Base-by-base conservation (phyloP, 2,329 filamentous ascomycete species). In the Scolecobasidium constrictum region DNA sequence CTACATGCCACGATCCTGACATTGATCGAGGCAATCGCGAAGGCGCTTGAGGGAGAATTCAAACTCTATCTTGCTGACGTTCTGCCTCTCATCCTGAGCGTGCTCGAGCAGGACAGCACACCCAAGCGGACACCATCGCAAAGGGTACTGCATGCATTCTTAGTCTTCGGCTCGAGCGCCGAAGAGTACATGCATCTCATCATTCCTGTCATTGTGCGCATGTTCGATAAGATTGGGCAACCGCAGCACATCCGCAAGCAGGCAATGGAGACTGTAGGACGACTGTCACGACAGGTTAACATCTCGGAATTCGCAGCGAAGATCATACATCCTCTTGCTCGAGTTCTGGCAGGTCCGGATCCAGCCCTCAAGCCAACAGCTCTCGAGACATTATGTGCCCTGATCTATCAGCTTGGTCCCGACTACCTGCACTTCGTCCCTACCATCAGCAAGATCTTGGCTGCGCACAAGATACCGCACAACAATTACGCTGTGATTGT, bases 131-230 rank as follows among this genome's bases (percentile, higher is more conserved):
- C 77, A 12, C 83, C 87, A 2, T 94, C 88, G 0, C 87, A 95
- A 58, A 82, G 83, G 52, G 88, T 98, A 3, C 70, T 99, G 18
- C 92, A 96, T 57, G 88, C 90, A 0, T 94, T 99, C 61, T 67
- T 98, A 20, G 85, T 98, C 1, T 98, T 98, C 58, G 93, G 93
- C 1, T 82, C 88, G 0, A 96, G 88, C 55, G 85, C 84, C 9
- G 92, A 98, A 59, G 92, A 98, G 59, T 98, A 98, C 60, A 98
- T 98, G 92, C 92, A 98, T 59, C 72, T 98, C 41, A 96, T 99
- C 51, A 86, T 98, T 40, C 92, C 92, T 0, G 86, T 94, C 26
- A 87, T 98, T 54, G 88, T 98, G 6, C 80, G 83, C 35, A 83
- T 94, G 38, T 96, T 98, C 55, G 90, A 98, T 59, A 93, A 86